Evolutionary conservation across 768 basidiomycete genomes (phyloP).

Genomic region (Lentinula sp.): DNA sequence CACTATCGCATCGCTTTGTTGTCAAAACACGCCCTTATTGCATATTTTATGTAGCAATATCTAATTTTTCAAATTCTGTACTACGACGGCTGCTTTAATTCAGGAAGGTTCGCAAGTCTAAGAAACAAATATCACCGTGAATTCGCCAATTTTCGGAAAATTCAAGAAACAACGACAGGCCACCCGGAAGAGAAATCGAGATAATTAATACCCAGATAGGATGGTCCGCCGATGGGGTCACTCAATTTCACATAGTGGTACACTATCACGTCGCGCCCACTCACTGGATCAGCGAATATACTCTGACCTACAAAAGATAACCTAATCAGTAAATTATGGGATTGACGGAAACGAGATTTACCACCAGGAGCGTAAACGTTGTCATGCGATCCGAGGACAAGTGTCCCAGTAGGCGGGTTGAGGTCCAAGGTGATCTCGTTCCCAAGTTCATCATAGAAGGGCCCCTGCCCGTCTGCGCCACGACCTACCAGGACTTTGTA

Average conservation of each 20-base stretch:
- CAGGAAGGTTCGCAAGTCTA: too few species aligned
- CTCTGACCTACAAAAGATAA: conserved; percentile 7
- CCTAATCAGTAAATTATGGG: not conserved
- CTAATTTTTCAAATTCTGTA: too few species aligned
- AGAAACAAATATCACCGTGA: not conserved
- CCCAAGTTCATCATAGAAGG: not conserved
- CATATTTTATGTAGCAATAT: not conserved
- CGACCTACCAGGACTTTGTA: conserved; percentile 6
- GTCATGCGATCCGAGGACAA: conserved; percentile 20
- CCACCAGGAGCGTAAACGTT: conserved; percentile 22
- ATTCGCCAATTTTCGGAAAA: not conserved
- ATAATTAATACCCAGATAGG: conserved; percentile 18
- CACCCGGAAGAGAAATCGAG: conserved; percentile 23
- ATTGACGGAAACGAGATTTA: not conserved
- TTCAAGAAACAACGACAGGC: conserved; percentile 16
- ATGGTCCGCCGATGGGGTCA: conserved; percentile 2
- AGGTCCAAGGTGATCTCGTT: conserved; percentile 5
- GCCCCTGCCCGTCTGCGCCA: not conserved
- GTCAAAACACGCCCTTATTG: too few species aligned
- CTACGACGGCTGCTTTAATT: too few species aligned
- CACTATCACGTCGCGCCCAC: conserved; percentile 9
- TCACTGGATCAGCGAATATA: conserved; percentile 8
- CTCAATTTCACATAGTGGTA: conserved; percentile 9
- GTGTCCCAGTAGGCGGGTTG: conserved; percentile 11
- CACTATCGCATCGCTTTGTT: too few species aligned